Evolutionary conservation across 2,329 filamentous ascomycete genomes (phyloP).

Genomic region (Clarireedia paspali): DNA sequence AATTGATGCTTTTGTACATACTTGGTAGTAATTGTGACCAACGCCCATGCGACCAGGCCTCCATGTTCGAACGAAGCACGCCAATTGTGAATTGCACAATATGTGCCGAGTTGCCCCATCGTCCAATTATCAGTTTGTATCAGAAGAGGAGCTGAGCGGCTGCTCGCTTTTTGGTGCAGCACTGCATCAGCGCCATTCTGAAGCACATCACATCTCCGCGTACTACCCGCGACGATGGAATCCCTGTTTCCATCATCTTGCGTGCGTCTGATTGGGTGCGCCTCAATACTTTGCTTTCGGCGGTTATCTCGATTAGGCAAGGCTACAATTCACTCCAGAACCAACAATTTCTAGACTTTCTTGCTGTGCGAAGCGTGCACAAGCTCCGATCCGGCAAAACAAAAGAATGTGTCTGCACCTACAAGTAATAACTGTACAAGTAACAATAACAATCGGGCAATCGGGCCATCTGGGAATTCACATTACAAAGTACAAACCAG

Average conservation of each 20-base stretch:
- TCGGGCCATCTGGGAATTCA: neutral
- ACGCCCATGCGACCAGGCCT: no score
- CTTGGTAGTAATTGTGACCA: no score
- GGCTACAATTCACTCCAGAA: constrained; percentile 17
- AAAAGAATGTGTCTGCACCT: no score
- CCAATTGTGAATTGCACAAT: neutral
- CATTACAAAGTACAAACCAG: neutral
- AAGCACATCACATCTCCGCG: constrained; percentile 25
- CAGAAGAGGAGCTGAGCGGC: constrained; percentile 20
- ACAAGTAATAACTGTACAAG: no score
- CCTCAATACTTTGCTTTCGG: constrained; percentile 21
- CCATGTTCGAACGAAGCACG: no score
- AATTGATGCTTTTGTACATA: no score
- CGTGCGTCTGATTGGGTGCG: constrained; percentile 19
- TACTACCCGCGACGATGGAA: constrained; percentile 19
- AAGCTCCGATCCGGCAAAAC: neutral
- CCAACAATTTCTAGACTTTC: constrained; percentile 4
- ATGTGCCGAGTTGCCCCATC: neutral
- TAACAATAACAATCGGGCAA: no score
- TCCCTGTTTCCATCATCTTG: constrained; percentile 17
- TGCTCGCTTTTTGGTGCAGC: constrained; percentile 13
- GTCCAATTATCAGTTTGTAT: neutral
- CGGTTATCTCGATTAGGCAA: constrained; percentile 29
- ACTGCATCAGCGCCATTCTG: constrained; percentile 21
- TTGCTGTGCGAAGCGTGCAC: neutral